Conservation (phyloP, 257 asterid genomes). For the Solanum pennellii region DNA sequence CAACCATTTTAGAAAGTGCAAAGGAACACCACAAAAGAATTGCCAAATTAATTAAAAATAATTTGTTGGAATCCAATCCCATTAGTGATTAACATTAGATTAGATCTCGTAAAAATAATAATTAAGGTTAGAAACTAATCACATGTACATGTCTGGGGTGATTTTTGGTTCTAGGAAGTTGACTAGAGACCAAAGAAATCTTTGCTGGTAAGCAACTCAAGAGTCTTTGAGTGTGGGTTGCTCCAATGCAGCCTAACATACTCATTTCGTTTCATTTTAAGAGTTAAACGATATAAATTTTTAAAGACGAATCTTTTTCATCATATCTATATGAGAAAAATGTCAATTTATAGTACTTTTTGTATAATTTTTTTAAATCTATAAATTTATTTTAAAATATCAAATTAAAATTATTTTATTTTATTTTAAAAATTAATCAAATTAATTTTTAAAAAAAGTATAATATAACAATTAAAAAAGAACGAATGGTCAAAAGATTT, state of each 20-base stretch:
- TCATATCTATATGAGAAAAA: too few species aligned
- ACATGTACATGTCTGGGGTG: background rate
- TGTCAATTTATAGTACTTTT: too few species aligned
- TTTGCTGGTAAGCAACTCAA: slow-evolving; percentile 4
- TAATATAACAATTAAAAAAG: too few species aligned
- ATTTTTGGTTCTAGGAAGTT: background rate
- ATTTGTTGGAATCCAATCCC: background rate
- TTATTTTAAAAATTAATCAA: accelerated
- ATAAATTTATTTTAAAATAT: too few species aligned
- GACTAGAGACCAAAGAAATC: slow-evolving; percentile 2
- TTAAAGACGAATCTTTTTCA: accelerated
- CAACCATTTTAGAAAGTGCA: background rate
- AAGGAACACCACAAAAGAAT: background rate
- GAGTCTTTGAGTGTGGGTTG: background rate
- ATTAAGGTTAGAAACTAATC: background rate
- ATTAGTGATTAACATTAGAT: background rate
- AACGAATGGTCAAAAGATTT: background rate
- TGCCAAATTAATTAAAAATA: background rate
- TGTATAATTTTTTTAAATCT: accelerated
- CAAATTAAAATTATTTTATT: too few species aligned
- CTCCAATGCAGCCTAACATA: background rate
- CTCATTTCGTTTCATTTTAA: too few species aligned
- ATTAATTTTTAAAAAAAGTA: too few species aligned
- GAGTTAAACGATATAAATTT: too few species aligned
- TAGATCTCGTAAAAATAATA: background rate